Evolutionary conservation across 176 grass and related monocot species (phyloP).

Genomic region (Carex myosuroides): DNA sequence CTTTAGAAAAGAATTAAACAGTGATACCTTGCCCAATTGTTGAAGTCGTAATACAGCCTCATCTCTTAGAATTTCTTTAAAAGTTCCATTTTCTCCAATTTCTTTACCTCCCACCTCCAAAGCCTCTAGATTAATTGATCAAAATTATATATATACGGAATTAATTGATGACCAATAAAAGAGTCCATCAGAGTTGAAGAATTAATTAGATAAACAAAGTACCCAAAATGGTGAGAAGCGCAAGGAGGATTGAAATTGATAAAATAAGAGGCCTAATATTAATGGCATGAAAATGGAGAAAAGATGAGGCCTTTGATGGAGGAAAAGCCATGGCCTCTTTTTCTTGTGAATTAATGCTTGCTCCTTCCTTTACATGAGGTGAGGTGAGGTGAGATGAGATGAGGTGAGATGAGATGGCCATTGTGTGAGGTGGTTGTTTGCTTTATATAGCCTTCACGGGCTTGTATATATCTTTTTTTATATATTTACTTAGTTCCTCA

Average conservation of each 20-base stretch:
- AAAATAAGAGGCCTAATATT: background rate
- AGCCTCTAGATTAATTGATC: slow-evolving; percentile 23
- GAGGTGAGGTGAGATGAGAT: too few species aligned
- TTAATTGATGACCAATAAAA: background rate
- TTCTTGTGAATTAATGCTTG: background rate
- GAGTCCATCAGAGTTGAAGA: background rate
- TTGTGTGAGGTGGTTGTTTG: slow-evolving; percentile 2
- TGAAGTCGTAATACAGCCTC: slow-evolving; percentile 58
- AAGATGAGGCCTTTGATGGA: slow-evolving; percentile 1
- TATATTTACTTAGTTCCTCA: background rate
- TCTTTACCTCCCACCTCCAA: slow-evolving; percentile 34
- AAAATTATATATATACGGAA: background rate
- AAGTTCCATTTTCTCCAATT: slow-evolving; percentile 30
- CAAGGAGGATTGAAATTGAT: slow-evolving; percentile 8
- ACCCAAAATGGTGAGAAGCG: slow-evolving; percentile 23
- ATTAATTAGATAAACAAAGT: background rate
- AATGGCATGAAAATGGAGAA: slow-evolving; percentile 1
- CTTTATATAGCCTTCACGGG: slow-evolving; percentile 16
- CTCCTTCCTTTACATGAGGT: too few species aligned
- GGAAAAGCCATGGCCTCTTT: slow-evolving; percentile 27
- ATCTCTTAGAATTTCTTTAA: slow-evolving; percentile 59
- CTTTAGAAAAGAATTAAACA: too few species aligned
- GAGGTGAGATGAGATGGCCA: too few species aligned
- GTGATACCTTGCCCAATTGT: slow-evolving; percentile 59
- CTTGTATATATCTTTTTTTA: background rate